phyloP scores from a whole-genome alignment of 164 flowering plant genomes.

The Liriodendron chinense region DNA sequence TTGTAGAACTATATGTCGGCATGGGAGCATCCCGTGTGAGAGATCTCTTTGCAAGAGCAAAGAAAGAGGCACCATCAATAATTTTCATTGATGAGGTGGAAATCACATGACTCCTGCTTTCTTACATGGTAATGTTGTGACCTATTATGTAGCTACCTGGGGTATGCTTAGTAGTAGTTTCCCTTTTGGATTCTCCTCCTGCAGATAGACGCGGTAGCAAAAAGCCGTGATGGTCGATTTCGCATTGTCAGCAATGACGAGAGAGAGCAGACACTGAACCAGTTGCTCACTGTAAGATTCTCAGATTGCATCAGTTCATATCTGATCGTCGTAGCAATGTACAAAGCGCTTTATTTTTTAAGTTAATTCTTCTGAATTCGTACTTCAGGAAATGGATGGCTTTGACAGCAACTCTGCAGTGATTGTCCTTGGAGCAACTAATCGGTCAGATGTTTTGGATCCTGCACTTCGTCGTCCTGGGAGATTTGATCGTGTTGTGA shows the following conservation, averaged over 20 bases:
- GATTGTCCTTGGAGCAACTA: slow-evolving; percentile 97
- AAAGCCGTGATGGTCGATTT: slow-evolving; percentile 92
- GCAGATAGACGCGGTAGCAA: slow-evolving; percentile 99
- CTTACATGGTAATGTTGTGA: not conserved
- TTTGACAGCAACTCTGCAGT: slow-evolving; percentile 97
- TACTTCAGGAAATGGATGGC: slow-evolving; percentile 97
- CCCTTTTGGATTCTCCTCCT: slow-evolving; percentile 8
- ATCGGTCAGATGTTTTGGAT: slow-evolving; percentile 92
- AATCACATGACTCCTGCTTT: not conserved
- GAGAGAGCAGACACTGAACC: slow-evolving; percentile 95
- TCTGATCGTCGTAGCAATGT: not conserved
- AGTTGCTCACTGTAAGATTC: slow-evolving; percentile 78
- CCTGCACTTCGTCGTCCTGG: slow-evolving; percentile 99
- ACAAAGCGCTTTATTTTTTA: not conserved
- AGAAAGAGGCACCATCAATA: slow-evolving; percentile 96
- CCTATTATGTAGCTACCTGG: not conserved
- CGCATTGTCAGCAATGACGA: slow-evolving; percentile 96
- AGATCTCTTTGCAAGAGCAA: slow-evolving; percentile 93
- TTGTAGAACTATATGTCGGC: slow-evolving; percentile 96
- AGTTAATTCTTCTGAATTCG: slow-evolving; percentile 1
- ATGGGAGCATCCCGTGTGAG: slow-evolving; percentile 99
- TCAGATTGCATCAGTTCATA: not conserved
- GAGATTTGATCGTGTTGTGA: slow-evolving; percentile 97
- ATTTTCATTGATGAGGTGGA: slow-evolving; percentile 96
- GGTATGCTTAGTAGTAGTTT: not conserved